Evolutionary conservation across 2,329 filamentous ascomycete genomes (phyloP).

Genomic region (Fusarium devonianum): DNA sequence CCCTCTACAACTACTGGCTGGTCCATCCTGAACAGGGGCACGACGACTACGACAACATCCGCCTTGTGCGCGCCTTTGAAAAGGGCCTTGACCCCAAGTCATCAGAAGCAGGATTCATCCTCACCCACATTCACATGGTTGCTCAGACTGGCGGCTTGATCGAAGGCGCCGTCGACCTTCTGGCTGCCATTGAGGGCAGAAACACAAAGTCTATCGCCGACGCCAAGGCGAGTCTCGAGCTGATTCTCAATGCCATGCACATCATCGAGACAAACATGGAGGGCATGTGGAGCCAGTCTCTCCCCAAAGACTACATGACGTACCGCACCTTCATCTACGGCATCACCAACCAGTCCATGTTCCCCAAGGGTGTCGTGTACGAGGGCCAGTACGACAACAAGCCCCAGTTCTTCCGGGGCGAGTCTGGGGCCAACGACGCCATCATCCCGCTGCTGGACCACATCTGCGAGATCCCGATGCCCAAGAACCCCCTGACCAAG

Average conservation of each 20-base stretch:
- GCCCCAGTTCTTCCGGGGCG: conserved; percentile 84
- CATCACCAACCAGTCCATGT: conserved; percentile 93
- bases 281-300: conserved; percentile 89
- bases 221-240: conserved; percentile 70
- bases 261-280: conserved; percentile 85
- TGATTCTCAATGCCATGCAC: conserved; percentile 64
- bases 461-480: conserved; percentile 86
- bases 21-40: conserved; percentile 64
- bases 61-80: conserved; percentile 90
- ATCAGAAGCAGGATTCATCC: conserved; percentile 94
- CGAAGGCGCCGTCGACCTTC: conserved; percentile 71
- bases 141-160: conserved; percentile 82
- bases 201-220: conserved; percentile 36
- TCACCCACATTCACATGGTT: conserved; percentile 96
- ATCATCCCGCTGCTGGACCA: conserved; percentile 93
- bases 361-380: conserved; percentile 89
- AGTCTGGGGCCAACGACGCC: conserved; percentile 92
- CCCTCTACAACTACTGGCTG: conserved; percentile 72
- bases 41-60: conserved; percentile 71
- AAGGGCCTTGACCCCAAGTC: conserved; percentile 84
- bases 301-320: conserved; percentile 81
- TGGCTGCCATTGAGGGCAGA: conserved; percentile 49
- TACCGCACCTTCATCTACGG: conserved; percentile 98
- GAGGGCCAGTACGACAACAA: conserved; percentile 76
- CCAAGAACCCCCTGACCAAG: conserved; percentile 83